Percentiles rank a stretch among this genome's conserved stretches.
Evolutionary conservation across 306 rosid genomes (phyloP).

Genomic region (Cicer pinnatifidum): DNA sequence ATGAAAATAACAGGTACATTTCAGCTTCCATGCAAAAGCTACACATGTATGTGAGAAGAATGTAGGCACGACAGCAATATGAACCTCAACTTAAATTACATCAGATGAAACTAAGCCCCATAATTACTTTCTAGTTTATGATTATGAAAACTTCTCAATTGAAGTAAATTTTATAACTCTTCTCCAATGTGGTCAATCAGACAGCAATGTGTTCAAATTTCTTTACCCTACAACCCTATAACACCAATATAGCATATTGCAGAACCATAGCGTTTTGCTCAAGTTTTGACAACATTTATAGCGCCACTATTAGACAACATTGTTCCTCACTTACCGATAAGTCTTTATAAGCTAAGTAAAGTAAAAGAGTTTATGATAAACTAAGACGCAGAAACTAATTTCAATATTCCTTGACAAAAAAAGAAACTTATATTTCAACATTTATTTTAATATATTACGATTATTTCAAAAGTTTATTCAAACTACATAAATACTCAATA

Average conservation of each 20-base stretch:
- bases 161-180: not conserved
- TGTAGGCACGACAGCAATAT: too few relatives aligned
- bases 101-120: not conserved
- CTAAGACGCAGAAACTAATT: not conserved
- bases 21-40: not conserved
- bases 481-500: not conserved
- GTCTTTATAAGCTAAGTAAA: not conserved
- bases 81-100: not conserved
- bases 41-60: not conserved
- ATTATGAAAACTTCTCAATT: not conserved
- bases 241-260: too few relatives aligned
- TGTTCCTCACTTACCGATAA: not conserved
- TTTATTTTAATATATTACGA: not conserved
- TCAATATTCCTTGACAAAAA: not conserved
- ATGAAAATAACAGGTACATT: slow-evolving; percentile 10
- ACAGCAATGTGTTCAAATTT: too few relatives aligned
- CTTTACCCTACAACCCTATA: too few relatives aligned
- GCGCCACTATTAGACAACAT: too few relatives aligned
- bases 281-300: too few relatives aligned
- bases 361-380: not conserved
- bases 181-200: not conserved
- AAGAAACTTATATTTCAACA: not conserved
- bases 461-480: not conserved
- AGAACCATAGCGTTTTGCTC: too few relatives aligned
- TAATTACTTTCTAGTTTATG: not conserved